Evolutionary conservation across 148 eudicot genomes (phyloP).

Genomic region (Chenopodium quinoa): DNA sequence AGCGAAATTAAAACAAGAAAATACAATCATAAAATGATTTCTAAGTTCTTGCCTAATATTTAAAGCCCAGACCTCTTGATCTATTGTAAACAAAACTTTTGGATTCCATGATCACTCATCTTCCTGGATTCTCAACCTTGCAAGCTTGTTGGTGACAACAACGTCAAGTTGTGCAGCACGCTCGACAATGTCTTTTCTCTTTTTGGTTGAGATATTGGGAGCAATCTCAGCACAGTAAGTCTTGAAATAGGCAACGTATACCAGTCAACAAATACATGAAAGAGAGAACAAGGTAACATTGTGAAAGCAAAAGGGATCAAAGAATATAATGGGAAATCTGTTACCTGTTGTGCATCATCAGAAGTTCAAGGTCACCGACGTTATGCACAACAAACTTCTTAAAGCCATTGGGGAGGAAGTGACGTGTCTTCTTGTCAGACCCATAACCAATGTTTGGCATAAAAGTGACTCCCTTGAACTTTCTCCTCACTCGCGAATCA

Average conservation of each 20-base stretch:
- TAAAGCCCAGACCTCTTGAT: no score
- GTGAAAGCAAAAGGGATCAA: no score
- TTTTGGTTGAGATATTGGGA: slow-evolving; percentile 39
- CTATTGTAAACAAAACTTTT: no score
- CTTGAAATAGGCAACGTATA: not conserved
- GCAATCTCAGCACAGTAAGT: slow-evolving; percentile 43
- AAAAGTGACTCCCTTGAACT: not conserved
- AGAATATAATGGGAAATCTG: not conserved
- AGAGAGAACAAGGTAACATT: not conserved
- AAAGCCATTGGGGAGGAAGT: slow-evolving; percentile 62
- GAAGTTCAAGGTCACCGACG: slow-evolving; percentile 41
- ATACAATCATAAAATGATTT: no score
- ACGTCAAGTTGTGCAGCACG: slow-evolving; percentile 57
- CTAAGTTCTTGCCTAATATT: no score
- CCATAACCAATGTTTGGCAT: slow-evolving; percentile 65
- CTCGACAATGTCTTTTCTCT: slow-evolving; percentile 41
- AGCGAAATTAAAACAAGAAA: no score
- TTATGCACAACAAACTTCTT: slow-evolving; percentile 62
- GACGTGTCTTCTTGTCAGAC: slow-evolving; percentile 59
- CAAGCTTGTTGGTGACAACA: slow-evolving; percentile 51
- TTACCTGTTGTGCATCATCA: slow-evolving; percentile 66
- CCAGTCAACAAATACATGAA: not conserved
- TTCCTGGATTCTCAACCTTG: slow-evolving; percentile 57
- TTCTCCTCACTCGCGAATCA: no score
- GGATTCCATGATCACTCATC: slow-evolving; percentile 33